Evolutionary conservation across 2,329 filamentous ascomycete species (phyloP), one percentile per base, ranked within the genome.

Genomic region (Fusarium ambrosium): DNA sequence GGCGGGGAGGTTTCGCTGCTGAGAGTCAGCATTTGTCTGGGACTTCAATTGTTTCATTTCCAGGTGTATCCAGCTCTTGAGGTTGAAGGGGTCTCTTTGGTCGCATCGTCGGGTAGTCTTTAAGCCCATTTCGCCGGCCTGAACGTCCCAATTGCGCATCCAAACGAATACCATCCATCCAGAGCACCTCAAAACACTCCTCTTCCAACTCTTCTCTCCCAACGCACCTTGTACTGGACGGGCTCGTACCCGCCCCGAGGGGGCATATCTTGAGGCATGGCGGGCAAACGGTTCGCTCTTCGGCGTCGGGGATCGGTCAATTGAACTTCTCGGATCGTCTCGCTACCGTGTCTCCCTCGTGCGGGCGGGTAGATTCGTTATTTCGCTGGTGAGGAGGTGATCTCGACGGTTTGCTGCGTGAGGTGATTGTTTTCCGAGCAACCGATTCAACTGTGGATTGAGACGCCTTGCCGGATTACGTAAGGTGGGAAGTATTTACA

Each of bases 201-300:
- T 27, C 39, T 56, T 32, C 14, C n/a, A 27, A 13, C 2, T 2
- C n/a, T n/a, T 20, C 34, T 13, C 36, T 64, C 22, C 24, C 51
- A 70, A 86, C 88, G 81, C 85, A 95, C 94, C 92, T 97, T 97
- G 89, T 98, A 99, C 87, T 99, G 97, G 77, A 99, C 93, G 85
- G 96, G 93, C 85, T 92, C 93, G 86, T 99, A 99, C 89, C 97
- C 97, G 88, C 96, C 97, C 82, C 86, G 85, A 80, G 97, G 97
- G 88, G 97, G 97, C 91, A 99, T 94, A 89, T 99, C 97, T 90
- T 98, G 95, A 88, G 94, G 92, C 96, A 98, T 98, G 82, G 77
- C 92, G 88, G 84, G 80, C 81, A 66, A 71, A 73, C 66, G 74
- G 71, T 43, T 41, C 65, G 58, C 55, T 62, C 55, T 24, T 77